Base-by-base conservation (phyloP, 179 eudicot species). In the Silene noctiflora region DNA sequence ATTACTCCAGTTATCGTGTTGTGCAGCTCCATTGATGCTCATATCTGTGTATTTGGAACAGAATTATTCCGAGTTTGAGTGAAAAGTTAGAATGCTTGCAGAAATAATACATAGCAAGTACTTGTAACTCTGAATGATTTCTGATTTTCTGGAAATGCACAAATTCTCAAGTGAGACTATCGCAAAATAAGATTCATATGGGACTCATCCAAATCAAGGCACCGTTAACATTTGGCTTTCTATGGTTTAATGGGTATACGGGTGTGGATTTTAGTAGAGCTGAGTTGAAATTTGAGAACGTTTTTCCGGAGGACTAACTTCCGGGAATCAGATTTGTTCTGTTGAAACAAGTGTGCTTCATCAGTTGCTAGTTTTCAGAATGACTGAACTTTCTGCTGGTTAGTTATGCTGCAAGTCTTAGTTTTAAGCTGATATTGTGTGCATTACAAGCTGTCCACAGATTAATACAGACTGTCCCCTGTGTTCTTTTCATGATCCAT, bases 401-500 rank as follows among this genome's bases (percentile, higher is more conserved):
- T 21, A 46, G n/a, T 68, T 39, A 33, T 44, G 56, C 27, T 21
- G 27, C 53, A 44, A 24, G 12, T 4, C 35, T 1, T 48, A 14
- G 24, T 25, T 46, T 69, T 71, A 3, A 21, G 73, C 73, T 69
- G 73, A 69, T 71, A 1, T 53, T 39, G 17, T 68, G 71, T 68
- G 71, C 22, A 5, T 22, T 44, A 24, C 20, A 22, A 46, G 74
- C 1, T 71, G 74, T 29, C 6, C 6, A 22, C 35, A 53, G 12
- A 12, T 55, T 25, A 51, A n/a, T 55, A 53, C 31, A 25, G 39
- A 55, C 74, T 17, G 13, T 27, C 14, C 25, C 61, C 39, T 51
- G 74, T 55, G 63, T 71, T 71, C 27, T 71, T 71, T 71, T 29
- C 75, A 71, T 71, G 75, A 71, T 56, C 60, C 21, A 56, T 56